Conservation (phyloP, 441 rosid genomes). For the Aquilaria agallochum region DNA sequence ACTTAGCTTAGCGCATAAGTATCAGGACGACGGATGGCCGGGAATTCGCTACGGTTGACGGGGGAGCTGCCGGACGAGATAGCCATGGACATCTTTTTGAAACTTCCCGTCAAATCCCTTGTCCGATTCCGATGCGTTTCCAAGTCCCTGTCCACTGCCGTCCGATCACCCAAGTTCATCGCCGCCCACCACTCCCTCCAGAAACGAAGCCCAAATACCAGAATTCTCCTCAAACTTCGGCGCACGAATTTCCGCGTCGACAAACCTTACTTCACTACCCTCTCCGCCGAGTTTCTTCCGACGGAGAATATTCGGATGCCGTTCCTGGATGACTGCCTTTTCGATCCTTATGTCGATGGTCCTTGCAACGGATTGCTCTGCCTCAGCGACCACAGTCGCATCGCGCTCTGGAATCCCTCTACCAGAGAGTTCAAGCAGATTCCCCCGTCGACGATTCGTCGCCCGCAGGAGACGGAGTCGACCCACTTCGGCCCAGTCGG, state of each 20-base stretch:
- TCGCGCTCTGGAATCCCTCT: conserved; percentile 13
- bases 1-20: neutral
- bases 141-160: neutral
- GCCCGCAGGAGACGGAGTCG: conserved; percentile 2
- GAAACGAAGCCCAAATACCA: neutral
- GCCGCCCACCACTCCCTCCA: neutral
- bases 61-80: neutral
- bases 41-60: too few species aligned
- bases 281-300: neutral
- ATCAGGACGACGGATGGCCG: too few species aligned
- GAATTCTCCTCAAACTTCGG: conserved; percentile 1
- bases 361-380: conserved; percentile 11
- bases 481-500: conserved; percentile 7
- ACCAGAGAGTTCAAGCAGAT: conserved; percentile 11
- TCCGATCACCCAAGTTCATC: neutral
- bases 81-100: neutral
- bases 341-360: conserved; percentile 3
- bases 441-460: conserved; percentile 1
- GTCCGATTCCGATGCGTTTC: neutral
- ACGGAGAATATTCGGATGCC: conserved; percentile 5
- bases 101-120: conserved; percentile 1
- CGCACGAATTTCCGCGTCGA: neutral
- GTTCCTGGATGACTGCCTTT: conserved; percentile 1
- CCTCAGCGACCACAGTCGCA: neutral
- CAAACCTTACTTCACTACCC: neutral